These are phyloP conservation scores for Diaporthe aspalathi DNA, from an alignment of 2,329 filamentous ascomycete species.

Conservation along the genomic window DNA sequence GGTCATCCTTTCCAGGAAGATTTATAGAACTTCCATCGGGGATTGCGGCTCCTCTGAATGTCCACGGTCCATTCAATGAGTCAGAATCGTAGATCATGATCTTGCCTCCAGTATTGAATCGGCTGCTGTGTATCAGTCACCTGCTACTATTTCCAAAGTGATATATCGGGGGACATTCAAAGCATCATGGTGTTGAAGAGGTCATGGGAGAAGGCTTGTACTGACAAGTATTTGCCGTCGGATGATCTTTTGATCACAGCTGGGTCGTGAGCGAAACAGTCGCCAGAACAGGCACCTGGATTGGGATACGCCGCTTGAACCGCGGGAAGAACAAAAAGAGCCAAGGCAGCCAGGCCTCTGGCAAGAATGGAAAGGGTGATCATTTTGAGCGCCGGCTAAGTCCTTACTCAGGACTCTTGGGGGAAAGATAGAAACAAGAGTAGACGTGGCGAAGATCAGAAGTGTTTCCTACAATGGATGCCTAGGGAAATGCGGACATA, in stretches of 20 bases:
- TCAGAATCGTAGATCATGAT: slow-evolving; percentile 54
- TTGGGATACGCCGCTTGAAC: slow-evolving; percentile 38
- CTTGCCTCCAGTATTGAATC: slow-evolving; percentile 54
- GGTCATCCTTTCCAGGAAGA: slow-evolving; percentile 53
- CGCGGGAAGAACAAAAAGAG: slow-evolving; percentile 17
- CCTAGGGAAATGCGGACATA: not conserved
- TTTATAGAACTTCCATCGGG: slow-evolving; percentile 54
- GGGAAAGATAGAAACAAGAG: not conserved
- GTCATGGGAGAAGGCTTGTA: too few species aligned
- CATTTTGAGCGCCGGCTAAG: slow-evolving; percentile 8
- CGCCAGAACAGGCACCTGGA: slow-evolving; percentile 52
- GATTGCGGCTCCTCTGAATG: slow-evolving; percentile 53
- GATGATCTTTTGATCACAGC: slow-evolving; percentile 27
- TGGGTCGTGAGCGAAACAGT: slow-evolving; percentile 38
- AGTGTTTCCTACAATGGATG: not conserved
- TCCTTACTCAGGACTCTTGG: not conserved
- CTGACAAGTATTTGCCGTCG: slow-evolving; percentile 33
- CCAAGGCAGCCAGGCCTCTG: slow-evolving; percentile 32
- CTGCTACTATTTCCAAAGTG: too few species aligned
- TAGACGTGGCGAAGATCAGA: not conserved
- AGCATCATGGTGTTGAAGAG: too few species aligned
- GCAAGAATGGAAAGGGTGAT: slow-evolving; percentile 11
- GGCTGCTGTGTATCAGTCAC: not conserved
- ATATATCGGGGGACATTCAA: too few species aligned
- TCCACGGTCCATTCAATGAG: slow-evolving; percentile 56